Evolutionary conservation across 78 protist species (phyloP), one percentile per base, ranked within the genome.

Genomic region (Dictyostelium intermedium): DNA sequence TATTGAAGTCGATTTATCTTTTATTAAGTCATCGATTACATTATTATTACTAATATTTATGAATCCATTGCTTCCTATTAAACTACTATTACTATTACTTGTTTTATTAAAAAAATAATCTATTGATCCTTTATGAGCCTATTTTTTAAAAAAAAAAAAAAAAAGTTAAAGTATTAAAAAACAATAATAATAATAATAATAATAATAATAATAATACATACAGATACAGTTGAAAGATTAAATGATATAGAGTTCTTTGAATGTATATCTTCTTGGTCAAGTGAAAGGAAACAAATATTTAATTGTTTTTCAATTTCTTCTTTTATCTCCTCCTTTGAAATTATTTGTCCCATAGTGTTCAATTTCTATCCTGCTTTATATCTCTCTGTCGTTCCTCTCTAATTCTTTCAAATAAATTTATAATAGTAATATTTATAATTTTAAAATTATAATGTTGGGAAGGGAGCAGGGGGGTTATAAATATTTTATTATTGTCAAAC

Each of bases 171-270:
- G 13, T 13, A 45, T 2, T 0, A 45, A 45, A 45, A 45, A 45
- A 45, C 20, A 73, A 45, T 53, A 27, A 39, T 11, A 6, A 41
- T 27, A n/a, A 0, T 20, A 30, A 43, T 8, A 2, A 16, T 70
- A 0, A 16, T 41, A 3, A 27, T 27, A 25, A 5, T 1, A 43
- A 39, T 30, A n/a, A 69, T 70, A 80, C 85, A 30, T 89, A 89
- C 94, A 50, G 82, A 89, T 66, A 72, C 69, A 34, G 87, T 89
- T 35, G 94, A 72, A n/a, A 80, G 45, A 81, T 89, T 89, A 70
- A 41, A 72, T 25, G 70, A 43, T 13, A 72, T 72, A 16, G 45
- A 72, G 34, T 72, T 72, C 20, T 72, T 72, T n/a, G 76, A 79
- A 4, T 86, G 11, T 27, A 56, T 11, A 63, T 87, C 83, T 25